Percentiles rank a stretch among this genome's conserved stretches.
phyloP scores from a whole-genome alignment of 495 filamentous ascomycete species.

The Neurospora cerealis region DNA sequence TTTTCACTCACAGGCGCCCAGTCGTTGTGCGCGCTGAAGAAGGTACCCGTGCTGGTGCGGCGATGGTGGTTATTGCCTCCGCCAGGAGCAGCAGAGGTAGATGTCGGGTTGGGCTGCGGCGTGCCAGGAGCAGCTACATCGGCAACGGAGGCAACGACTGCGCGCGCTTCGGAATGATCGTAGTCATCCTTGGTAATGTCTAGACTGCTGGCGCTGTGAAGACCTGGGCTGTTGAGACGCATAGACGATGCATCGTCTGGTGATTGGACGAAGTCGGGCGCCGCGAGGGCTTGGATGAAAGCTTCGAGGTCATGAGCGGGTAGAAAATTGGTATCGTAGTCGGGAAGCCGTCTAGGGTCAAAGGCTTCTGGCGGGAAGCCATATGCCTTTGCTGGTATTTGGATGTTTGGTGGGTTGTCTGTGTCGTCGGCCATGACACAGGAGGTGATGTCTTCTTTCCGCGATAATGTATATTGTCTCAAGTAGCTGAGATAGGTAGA shows the following conservation, averaged over 20 bases:
- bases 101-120: not conserved
- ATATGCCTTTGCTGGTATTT: constrained; percentile 23
- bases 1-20: constrained; percentile 71
- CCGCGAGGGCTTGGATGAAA: constrained; percentile 46
- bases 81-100: not conserved
- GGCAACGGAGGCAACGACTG: constrained; percentile 9
- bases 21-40: constrained; percentile 71
- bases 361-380: constrained; percentile 40
- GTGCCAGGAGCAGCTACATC: constrained; percentile 2
- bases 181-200: constrained; percentile 9
- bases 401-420: constrained; percentile 9
- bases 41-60: constrained; percentile 24
- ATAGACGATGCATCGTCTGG: constrained; percentile 28
- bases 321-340: constrained; percentile 58
- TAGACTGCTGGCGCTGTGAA: constrained; percentile 12
- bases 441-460: not conserved
- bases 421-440: constrained; percentile 20
- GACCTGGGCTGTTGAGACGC: constrained; percentile 16
- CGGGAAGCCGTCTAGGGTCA: constrained; percentile 44
- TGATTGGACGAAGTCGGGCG: constrained; percentile 37
- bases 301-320: constrained; percentile 44
- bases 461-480: not conserved
- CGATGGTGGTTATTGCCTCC: not conserved
- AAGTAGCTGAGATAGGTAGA: not conserved
- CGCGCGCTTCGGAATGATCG: constrained; percentile 8